These are phyloP conservation scores for Pyrus bretschneideri DNA, from an alignment of 306 rosid genomes.

Conservation along the genomic window DNA sequence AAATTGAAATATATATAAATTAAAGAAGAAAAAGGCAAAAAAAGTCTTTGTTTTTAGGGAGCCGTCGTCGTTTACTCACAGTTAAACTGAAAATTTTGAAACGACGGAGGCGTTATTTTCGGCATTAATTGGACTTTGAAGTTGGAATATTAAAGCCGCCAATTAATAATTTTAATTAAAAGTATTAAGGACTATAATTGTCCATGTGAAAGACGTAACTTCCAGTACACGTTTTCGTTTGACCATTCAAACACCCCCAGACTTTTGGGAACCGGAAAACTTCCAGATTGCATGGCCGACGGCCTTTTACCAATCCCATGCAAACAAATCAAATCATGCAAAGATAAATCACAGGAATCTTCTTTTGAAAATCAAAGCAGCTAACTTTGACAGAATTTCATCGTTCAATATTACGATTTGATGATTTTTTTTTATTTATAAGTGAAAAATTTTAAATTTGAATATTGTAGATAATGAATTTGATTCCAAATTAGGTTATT, in stretches of 20 bases:
- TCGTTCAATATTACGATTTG: accelerated
- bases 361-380: not conserved
- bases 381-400: not conserved
- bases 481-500: accelerated
- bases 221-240: not conserved
- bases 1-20: too few relatives aligned
- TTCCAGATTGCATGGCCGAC: not conserved
- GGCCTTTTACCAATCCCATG: not conserved
- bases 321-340: not conserved
- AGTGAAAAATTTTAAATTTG: accelerated
- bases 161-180: not conserved
- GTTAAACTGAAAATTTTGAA: not conserved
- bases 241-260: not conserved
- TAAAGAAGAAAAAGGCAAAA: too few relatives aligned
- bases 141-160: not conserved
- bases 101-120: not conserved
- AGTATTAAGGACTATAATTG: not conserved
- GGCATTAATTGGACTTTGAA: not conserved
- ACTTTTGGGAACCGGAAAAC: not conserved
- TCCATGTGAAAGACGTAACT: not conserved
- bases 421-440: too few relatives aligned
- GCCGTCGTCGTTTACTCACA: not conserved
- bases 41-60: too few relatives aligned
- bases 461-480: accelerated
- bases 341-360: not conserved